These are phyloP conservation scores for Stygiomarasmius scandens DNA, from an alignment of 1,284 basidiomycete genomes.

Conservation along the genomic window DNA sequence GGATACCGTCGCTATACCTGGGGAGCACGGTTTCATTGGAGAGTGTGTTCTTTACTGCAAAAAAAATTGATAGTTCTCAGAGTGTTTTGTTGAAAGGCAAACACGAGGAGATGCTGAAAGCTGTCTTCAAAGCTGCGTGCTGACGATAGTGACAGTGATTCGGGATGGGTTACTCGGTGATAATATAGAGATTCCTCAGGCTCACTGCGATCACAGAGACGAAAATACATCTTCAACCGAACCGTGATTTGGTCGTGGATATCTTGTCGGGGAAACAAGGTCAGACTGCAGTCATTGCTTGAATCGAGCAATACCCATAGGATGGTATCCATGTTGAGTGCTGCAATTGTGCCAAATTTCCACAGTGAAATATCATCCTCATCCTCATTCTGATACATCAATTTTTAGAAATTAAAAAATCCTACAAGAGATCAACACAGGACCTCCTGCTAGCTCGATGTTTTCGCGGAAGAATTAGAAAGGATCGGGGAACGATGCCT, in stretches of 20 bases:
- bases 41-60: slow-evolving; percentile 69
- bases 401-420: slow-evolving; percentile 70
- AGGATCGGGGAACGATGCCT: slow-evolving; percentile 72
- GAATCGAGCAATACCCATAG: slow-evolving; percentile 84
- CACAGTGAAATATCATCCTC: slow-evolving; percentile 77
- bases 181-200: slow-evolving; percentile 65
- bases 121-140: too few relatives aligned
- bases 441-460: slow-evolving; percentile 72
- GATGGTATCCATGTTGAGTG: slow-evolving; percentile 90
- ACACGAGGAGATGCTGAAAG: slow-evolving; percentile 63
- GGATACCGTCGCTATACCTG: slow-evolving; percentile 78
- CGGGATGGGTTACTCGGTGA: slow-evolving; percentile 48
- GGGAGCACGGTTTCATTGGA: slow-evolving; percentile 50
- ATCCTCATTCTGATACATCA: slow-evolving; percentile 66
- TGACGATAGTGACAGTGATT: slow-evolving; percentile 25
- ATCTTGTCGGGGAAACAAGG: slow-evolving; percentile 55
- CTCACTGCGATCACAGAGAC: slow-evolving; percentile 27
- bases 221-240: slow-evolving; percentile 16
- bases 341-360: slow-evolving; percentile 77
- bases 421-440: slow-evolving; percentile 73
- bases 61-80: slow-evolving; percentile 54
- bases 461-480: slow-evolving; percentile 55
- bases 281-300: slow-evolving; percentile 62
- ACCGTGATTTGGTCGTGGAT: slow-evolving; percentile 77
- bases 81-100: slow-evolving; percentile 90